Base-by-base conservation (phyloP, 257 asterid species). In the Capsicum baccatum region DNA sequence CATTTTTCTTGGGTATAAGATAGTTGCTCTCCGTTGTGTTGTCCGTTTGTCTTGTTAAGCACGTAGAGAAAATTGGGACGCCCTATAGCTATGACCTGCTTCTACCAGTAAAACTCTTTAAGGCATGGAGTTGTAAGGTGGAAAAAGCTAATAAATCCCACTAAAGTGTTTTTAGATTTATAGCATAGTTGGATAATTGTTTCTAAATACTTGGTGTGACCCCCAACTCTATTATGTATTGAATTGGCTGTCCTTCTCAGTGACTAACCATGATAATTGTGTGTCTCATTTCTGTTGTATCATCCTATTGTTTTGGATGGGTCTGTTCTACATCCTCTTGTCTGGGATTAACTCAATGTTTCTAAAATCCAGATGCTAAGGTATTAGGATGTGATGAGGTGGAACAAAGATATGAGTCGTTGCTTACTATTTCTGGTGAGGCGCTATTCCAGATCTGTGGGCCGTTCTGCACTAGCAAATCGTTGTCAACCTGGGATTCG, bases 401-500 rank as follows among this genome's bases (percentile, higher is more conserved):
- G 91, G 92, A 91, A 91, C 70, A 91, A 84, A 85, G 73, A 91
- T 60, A 86, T 85, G 73, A 88, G 88, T 73, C 89, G 64, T 79
- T 81, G 84, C 60, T 60, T 86, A 68, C 68, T 86, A 33, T 81
- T 87, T 79, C 85, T 85, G 35, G 88, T 86, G 81, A 71, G 93
- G 86, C 87, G 69, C 56, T 90, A 85, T 70, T 89, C 89, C 64
- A 84, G 86, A 86, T 83, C 88, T 33, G 88, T 89, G 82, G 84
- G 91, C 84, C 88, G 67, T 57, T 89, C 89, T 16, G 91, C 96
- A 14, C 88, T 87, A 57, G 91, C 92, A 13, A 88, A 89, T 73
- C 54, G 71, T 8, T 42, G 90, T 63, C 39, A 57, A 59, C 71
- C 89, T 6, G 93, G 92, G 44, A 86, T 94, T 71, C 92, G 98